A percentile compares a stretch with the other conserved stretches of the same genome.
Conservation (phyloP, 2,329 filamentous ascomycete genomes). For the Talaromyces sp. region DNA sequence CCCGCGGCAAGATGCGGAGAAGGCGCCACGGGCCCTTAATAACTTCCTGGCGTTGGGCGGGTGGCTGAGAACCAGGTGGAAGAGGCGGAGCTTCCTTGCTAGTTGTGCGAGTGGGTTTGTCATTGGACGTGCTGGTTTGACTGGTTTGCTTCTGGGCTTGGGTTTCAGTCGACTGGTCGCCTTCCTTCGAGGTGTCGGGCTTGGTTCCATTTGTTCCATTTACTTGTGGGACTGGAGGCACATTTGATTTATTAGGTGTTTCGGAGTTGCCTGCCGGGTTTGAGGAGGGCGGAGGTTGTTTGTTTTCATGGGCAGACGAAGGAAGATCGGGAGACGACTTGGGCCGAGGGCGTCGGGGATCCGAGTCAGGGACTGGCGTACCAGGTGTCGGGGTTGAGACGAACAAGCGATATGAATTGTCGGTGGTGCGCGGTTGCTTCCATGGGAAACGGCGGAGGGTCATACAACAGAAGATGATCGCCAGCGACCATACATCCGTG, state of each 20-base stretch:
- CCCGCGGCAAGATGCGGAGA: constrained; percentile 80
- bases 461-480: constrained; percentile 99
- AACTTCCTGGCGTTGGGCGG: constrained; percentile 62
- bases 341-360: constrained; percentile 36
- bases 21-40: constrained; percentile 94
- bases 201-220: constrained; percentile 21
- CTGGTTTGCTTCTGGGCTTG: constrained; percentile 30
- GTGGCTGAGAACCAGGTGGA: constrained; percentile 29
- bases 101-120: constrained; percentile 37
- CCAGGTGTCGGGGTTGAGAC: constrained; percentile 80
- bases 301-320: constrained; percentile 28
- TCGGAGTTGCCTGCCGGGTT: constrained; percentile 17
- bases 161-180: constrained; percentile 27
- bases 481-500: constrained; percentile 96
- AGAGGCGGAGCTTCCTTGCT: constrained; percentile 45
- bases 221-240: constrained; percentile 14
- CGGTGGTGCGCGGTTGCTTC: constrained; percentile 89
- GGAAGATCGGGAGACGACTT: constrained; percentile 42
- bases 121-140: constrained; percentile 21
- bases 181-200: constrained; percentile 25
- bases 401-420: constrained; percentile 95
- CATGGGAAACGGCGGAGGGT: constrained; percentile 91
- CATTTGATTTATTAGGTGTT: constrained; percentile 12
- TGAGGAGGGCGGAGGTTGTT: constrained; percentile 24
- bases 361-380: constrained; percentile 47